Conservation (phyloP, 2,329 filamentous ascomycete species). For the Zymoseptoria pseudotritici region DNA sequence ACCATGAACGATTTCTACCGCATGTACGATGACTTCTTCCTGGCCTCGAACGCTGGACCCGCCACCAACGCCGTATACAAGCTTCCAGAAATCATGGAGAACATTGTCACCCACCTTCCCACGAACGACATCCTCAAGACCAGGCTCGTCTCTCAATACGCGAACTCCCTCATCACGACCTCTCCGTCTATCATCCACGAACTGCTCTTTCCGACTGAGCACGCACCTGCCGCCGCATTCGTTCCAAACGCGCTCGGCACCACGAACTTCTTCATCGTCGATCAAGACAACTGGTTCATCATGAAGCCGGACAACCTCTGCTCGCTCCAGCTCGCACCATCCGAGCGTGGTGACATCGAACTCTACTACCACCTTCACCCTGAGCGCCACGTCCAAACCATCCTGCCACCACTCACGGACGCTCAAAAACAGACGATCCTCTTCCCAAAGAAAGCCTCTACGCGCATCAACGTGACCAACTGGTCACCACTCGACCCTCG, state of each 20-base stretch:
- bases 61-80: not conserved
- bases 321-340: not conserved
- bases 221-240: not conserved
- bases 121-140: slow-evolving; percentile 1
- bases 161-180: not conserved
- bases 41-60: too few relatives aligned
- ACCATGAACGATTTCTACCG: too few relatives aligned
- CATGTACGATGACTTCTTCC: too few relatives aligned
- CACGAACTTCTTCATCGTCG: not conserved
- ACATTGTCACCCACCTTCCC: slow-evolving; percentile 2
- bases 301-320: not conserved
- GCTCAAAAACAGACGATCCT: not conserved
- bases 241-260: not conserved
- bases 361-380: not conserved
- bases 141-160: not conserved
- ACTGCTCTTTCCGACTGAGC: not conserved
- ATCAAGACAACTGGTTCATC: not conserved
- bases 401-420: not conserved
- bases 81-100: not conserved
- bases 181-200: not conserved
- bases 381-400: not conserved
- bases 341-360: not conserved
- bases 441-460: not conserved
- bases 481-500: not conserved
- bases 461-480: not conserved